These are phyloP conservation scores for Blastocystis sp. DNA, from an alignment of 352 stramenopile genomes.

Conservation along the genomic window DNA sequence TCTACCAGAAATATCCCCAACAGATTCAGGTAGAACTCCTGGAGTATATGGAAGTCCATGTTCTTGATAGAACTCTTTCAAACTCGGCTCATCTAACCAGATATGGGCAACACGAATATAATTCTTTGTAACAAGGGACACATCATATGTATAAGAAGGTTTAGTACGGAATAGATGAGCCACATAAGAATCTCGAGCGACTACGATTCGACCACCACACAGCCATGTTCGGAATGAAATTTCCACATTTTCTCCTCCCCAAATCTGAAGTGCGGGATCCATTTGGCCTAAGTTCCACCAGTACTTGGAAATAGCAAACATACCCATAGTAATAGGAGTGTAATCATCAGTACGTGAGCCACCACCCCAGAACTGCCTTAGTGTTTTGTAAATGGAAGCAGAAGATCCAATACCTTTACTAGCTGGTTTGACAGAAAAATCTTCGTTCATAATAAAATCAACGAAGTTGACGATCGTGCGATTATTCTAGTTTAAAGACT, in stretches of 20 bases:
- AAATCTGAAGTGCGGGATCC: slow-evolving; percentile 38
- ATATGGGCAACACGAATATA: slow-evolving; percentile 50
- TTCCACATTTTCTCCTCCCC: slow-evolving; percentile 65
- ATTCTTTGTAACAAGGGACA: slow-evolving; percentile 26
- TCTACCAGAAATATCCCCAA: slow-evolving; percentile 45
- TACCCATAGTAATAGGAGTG: slow-evolving; percentile 65
- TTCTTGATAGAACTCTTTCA: slow-evolving; percentile 48
- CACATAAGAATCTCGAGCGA: slow-evolving; percentile 52
- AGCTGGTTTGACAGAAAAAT: slow-evolving; percentile 56
- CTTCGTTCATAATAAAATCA: slow-evolving; percentile 46
- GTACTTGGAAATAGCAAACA: slow-evolving; percentile 67
- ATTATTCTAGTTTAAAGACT: not conserved
- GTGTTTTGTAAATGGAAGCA: slow-evolving; percentile 38
- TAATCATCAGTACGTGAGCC: slow-evolving; percentile 14
- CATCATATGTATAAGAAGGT: slow-evolving; percentile 34
- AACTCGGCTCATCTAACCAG: slow-evolving; percentile 43
- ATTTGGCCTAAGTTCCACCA: slow-evolving; percentile 63
- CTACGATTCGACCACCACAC: slow-evolving; percentile 61
- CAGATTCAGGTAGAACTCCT: slow-evolving; percentile 7
- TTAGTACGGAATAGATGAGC: slow-evolving; percentile 60
- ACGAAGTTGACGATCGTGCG: slow-evolving; percentile 60
- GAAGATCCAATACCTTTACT: slow-evolving; percentile 28
- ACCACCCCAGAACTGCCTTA: slow-evolving; percentile 66
- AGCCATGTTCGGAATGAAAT: slow-evolving; percentile 67
- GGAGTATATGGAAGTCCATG: not conserved